phyloP scores from a whole-genome alignment of 2,329 filamentous ascomycete genomes.

The Fusarium tanahbumbuense region DNA sequence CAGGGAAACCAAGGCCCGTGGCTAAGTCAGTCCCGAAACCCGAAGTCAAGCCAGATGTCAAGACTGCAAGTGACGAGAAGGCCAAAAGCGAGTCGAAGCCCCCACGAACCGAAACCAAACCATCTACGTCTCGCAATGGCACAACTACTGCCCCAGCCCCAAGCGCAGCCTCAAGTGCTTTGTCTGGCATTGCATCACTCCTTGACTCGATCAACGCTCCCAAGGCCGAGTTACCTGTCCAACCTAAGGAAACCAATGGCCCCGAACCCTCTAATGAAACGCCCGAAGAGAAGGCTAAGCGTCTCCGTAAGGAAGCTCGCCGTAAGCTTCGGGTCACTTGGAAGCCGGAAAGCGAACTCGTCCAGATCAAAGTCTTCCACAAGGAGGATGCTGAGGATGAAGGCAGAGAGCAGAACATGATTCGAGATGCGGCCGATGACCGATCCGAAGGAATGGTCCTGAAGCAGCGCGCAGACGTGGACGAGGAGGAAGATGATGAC shows the following conservation, averaged over 20 bases:
- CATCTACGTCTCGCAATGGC: conserved; percentile 46
- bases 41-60: conserved; percentile 46
- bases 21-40: conserved; percentile 57
- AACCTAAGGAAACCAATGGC: conserved; percentile 63
- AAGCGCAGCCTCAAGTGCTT: conserved; percentile 48
- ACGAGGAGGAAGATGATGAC: conserved; percentile 69
- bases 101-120: conserved; percentile 48
- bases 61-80: conserved; percentile 49
- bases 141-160: conserved; percentile 37
- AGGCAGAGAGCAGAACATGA: conserved; percentile 74
- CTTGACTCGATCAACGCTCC: conserved; percentile 63
- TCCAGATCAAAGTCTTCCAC: conserved; percentile 75
- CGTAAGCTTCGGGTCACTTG: conserved; percentile 77
- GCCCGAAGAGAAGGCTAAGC: conserved; percentile 72
- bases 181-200: conserved; percentile 66
- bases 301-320: conserved; percentile 78
- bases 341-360: conserved; percentile 74
- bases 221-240: conserved; percentile 56
- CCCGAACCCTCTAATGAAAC: conserved; percentile 69
- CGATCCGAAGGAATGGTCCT: conserved; percentile 78
- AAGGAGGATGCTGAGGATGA: conserved; percentile 79
- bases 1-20: conserved; percentile 61
- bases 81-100: conserved; percentile 47
- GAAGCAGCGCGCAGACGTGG: conserved; percentile 62
- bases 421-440: conserved; percentile 78